Evolutionary conservation across 2,329 filamentous ascomycete genomes (phyloP).

Genomic region (Aschersonia sp.): DNA sequence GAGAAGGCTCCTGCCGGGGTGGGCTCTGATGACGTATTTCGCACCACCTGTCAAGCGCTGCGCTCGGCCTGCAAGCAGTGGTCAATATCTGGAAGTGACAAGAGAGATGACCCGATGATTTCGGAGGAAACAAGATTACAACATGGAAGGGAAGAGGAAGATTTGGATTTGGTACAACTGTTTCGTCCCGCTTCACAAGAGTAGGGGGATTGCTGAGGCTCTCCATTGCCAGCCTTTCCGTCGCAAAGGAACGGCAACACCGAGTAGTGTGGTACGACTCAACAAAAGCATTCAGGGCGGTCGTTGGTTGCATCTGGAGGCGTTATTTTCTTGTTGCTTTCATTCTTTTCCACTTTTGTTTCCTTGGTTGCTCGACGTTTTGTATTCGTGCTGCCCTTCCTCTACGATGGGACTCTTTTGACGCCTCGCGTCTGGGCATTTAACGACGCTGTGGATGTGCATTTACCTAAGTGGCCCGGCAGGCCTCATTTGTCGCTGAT

Average conservation of each 20-base stretch:
- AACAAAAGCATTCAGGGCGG: slow-evolving; percentile 12
- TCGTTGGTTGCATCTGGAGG: slow-evolving; percentile 21
- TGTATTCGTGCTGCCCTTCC: too few species aligned
- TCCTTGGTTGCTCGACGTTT: too few species aligned
- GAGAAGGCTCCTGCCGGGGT: background rate
- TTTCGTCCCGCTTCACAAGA: slow-evolving; percentile 2
- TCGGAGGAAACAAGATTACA: background rate
- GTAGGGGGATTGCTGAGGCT: slow-evolving; percentile 3
- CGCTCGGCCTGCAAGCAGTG: background rate
- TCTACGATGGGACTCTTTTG: background rate
- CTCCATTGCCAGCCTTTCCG: slow-evolving; percentile 1
- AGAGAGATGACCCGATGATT: background rate
- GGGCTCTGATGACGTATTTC: background rate
- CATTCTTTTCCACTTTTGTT: background rate
- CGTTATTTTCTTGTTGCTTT: slow-evolving; percentile 16
- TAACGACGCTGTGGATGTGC: background rate
- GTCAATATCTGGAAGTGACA: background rate
- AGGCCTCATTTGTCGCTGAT: background rate
- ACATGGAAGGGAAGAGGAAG: slow-evolving; percentile 1
- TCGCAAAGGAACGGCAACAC: background rate
- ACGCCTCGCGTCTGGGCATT: background rate
- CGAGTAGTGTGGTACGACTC: slow-evolving; percentile 1
- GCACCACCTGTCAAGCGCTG: background rate
- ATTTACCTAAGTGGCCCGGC: too few species aligned
- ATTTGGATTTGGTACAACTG: slow-evolving; percentile 4